Base-by-base conservation (phyloP, 495 filamentous ascomycete species). In the Daldinia decipiens region DNA sequence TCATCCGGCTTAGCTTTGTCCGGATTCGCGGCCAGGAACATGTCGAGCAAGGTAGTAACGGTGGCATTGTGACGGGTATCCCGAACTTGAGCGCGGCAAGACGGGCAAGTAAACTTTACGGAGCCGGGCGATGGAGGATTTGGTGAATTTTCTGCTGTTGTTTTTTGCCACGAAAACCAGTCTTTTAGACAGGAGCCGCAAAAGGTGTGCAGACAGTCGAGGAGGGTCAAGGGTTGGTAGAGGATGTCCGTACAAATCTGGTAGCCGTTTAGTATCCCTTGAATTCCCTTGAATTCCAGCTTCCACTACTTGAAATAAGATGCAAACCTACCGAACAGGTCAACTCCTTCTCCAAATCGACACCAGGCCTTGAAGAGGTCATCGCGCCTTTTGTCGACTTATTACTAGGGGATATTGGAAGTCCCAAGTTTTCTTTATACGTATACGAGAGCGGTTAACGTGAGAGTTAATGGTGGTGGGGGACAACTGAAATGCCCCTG, bases 171-270 rank as follows among this genome's bases (percentile, higher is more conserved):
- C 57, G 83, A 84, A 81, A 99, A 99, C 95, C 95, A 98, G 80
- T 94, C 90, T 80, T 96, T 97, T 65, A 98, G 78, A 76, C 95
- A 99, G 31, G 92, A 90, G 62, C 93, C 95, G 82, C 95, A 98
- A 82, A 95, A 98, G 39, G 94, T 97, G 82, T 99, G 95, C 1
- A 99, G 89, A 78, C 95, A 99, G 83, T 98, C 93, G 76, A 99
- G 92, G 65, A 98, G 91, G 32, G 94, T 97, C 65, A 98, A 88
- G 19, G 95, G 95, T 77, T 97, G 92, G 83, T 93, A 97, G 67
- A 99, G 92, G 58, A 98, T 85, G 76, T 99, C 95, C 65, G 94
- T 94, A 81, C 95, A 99, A 71, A 99, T 98, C 95, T 98, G 69
- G 27, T 51, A 58, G 43, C 13, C 53, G 59, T 40, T 57, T 43